Conservation (phyloP, 1,284 basidiomycete species). For the Puccinia coronata region DNA sequence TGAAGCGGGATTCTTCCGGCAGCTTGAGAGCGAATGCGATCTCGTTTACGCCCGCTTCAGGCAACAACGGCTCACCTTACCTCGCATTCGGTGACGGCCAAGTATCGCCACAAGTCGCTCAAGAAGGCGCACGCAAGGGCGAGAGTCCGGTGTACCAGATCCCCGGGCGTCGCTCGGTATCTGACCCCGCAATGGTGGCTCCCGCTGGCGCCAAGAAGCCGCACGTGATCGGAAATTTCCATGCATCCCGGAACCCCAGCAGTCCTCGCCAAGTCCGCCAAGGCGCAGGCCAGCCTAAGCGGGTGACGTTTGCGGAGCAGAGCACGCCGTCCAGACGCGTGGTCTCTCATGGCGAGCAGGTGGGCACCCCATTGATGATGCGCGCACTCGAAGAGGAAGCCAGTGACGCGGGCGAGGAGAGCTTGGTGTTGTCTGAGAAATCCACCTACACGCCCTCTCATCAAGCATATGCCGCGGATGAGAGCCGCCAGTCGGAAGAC, state of each 20-base stretch:
- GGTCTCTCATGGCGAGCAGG: slow-evolving; percentile 31
- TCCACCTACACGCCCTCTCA: slow-evolving; percentile 9
- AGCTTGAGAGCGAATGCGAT: slow-evolving; percentile 40
- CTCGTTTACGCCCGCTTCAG: slow-evolving; percentile 27
- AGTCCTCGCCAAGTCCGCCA: not conserved
- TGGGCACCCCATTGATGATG: not conserved
- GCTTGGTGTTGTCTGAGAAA: not conserved
- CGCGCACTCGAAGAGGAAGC: not conserved
- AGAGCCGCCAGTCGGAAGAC: not conserved
- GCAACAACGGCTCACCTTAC: not conserved
- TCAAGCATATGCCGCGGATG: not conserved
- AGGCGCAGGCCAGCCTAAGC: slow-evolving; percentile 6
- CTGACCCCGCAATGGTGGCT: slow-evolving; percentile 21
- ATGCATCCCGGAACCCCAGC: not conserved
- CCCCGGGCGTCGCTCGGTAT: slow-evolving; percentile 43
- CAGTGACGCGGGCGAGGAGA: slow-evolving; percentile 19
- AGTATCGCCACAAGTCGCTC: not conserved
- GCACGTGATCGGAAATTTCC: not conserved
- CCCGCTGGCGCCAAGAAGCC: not conserved
- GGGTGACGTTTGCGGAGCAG: slow-evolving; percentile 48
- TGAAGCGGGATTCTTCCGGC: slow-evolving; percentile 34
- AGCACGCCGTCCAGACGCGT: slow-evolving; percentile 11
- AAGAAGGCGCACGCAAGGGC: not conserved
- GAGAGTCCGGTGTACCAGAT: slow-evolving; percentile 35
- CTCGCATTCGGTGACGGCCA: not conserved